Evolutionary conservation across 306 rosid genomes (phyloP).

Genomic region (Rubus idaeus): DNA sequence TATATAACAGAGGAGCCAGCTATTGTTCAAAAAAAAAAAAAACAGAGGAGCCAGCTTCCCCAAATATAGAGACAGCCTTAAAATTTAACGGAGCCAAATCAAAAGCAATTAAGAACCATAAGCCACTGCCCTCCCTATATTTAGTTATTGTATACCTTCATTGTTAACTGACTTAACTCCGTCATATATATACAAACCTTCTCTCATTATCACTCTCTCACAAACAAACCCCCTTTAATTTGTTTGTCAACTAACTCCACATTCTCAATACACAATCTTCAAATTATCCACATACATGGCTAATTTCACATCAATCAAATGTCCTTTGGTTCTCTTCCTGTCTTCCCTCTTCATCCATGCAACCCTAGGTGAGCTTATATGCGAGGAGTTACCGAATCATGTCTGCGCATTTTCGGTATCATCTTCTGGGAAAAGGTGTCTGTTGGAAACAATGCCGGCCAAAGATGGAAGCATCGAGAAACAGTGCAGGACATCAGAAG

Average conservation of each 20-base stretch:
- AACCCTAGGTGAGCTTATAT: conserved; percentile 52
- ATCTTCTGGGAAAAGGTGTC: conserved; percentile 74
- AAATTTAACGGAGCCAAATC: neutral
- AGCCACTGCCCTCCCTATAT: neutral
- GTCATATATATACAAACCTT: conserved; percentile 23
- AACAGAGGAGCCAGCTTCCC: neutral
- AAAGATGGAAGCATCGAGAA: conserved; percentile 42
- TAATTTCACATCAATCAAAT: conserved; percentile 35
- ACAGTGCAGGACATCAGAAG: conserved; percentile 71
- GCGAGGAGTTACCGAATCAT: conserved; percentile 50
- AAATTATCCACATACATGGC: conserved; percentile 33
- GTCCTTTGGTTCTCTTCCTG: conserved; percentile 36
- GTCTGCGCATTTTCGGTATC: conserved; percentile 69
- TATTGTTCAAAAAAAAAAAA: too few relatives aligned
- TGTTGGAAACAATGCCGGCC: conserved; percentile 50
- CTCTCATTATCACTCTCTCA: neutral
- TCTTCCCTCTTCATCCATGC: conserved; percentile 50
- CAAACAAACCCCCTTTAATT: neutral
- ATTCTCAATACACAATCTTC: neutral
- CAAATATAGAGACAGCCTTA: neutral
- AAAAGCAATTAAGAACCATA: conserved; percentile 1
- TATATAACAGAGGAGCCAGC: neutral
- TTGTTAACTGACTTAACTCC: too few relatives aligned
- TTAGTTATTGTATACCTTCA: neutral
- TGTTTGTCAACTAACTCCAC: conserved; percentile 1